Evolutionary conservation across 2,329 filamentous ascomycete species (phyloP), one percentile per base, ranked within the genome.

Genomic region (Grosmannia serpens): DNA sequence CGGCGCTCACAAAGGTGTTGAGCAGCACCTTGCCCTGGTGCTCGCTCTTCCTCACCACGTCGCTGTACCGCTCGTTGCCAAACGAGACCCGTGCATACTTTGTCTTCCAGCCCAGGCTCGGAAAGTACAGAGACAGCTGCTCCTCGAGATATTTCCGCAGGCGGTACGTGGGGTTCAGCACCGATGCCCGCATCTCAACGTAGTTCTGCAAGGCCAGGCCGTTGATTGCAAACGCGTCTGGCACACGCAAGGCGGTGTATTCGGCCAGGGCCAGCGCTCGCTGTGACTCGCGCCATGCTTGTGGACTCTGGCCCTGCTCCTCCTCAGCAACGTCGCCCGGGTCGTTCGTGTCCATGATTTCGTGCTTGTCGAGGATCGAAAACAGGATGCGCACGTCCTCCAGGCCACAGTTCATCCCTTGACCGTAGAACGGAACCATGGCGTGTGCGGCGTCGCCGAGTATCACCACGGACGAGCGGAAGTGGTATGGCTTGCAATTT

Each of bases 361-460:
- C 74, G 64, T 91, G 77, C 64, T 82, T 81, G 71, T 96, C 91
- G 1, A 97, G 77, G 50, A 87, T 78, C 0, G 85, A 83, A 71
- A 96, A 99, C 1, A 99, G 81, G 6, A 95, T 85, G 9, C 88
- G 85, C 15, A 99, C 91, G 66, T 96, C 92, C 74, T 99, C 94
- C 49, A 99, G 82, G 0, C 94, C 94, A 0, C 94, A 88, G 68
- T 99, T 99, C 85, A 99, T 95, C 44, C 94, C 94, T 71, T 99
- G 94, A 0, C 94, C 94, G 70, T 97, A 99, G 72, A 99, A 99
- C 0, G 94, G 94, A 0, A 99, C 91, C 86, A 99, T 96, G 59
- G 95, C 94, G 70, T 99, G 94, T 0, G 94, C 91, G 9, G 94
- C 91, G 69, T 99, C 94, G 60, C 94, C 94, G 41, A 99, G 70